phyloP scores from a whole-genome alignment of 768 basidiomycete species.

The Naganishia vishniacii region DNA sequence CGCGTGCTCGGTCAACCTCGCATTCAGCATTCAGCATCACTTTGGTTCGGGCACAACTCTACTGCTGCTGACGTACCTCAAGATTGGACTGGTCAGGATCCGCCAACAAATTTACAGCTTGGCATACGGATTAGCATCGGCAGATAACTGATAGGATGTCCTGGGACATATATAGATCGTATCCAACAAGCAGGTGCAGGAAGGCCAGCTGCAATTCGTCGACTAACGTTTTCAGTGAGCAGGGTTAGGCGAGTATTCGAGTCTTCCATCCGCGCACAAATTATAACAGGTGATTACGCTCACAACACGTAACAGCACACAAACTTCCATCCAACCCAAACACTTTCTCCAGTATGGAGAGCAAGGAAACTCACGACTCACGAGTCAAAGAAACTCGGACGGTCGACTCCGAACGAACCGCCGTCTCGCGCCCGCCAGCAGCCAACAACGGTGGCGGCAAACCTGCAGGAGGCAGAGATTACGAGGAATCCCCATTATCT shows the following conservation, averaged over 20 bases:
- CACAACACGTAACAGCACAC: no score
- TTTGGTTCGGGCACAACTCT: neutral
- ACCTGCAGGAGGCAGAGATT: neutral
- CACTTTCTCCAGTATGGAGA: neutral
- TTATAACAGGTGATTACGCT: no score
- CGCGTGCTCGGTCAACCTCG: neutral
- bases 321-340: neutral
- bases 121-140: neutral
- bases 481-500: conserved; percentile 2
- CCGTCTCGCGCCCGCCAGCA: neutral
- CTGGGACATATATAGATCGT: neutral
- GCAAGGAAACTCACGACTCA: conserved; percentile 4
- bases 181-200: no score
- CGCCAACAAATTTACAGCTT: neutral
- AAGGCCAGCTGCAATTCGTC: no score
- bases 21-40: no score
- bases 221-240: no score
- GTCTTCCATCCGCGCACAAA: no score
- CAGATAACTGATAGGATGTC: neutral
- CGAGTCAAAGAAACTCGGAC: conserved; percentile 11
- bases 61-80: neutral
- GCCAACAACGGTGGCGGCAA: neutral
- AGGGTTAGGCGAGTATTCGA: no score
- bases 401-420: conserved; percentile 8
- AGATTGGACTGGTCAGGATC: neutral